A percentile compares a stretch with the other conserved stretches of the same genome.
phyloP scores from a whole-genome alignment of 2,329 filamentous ascomycete species.

The Ascochyta viciae-villosae region DNA sequence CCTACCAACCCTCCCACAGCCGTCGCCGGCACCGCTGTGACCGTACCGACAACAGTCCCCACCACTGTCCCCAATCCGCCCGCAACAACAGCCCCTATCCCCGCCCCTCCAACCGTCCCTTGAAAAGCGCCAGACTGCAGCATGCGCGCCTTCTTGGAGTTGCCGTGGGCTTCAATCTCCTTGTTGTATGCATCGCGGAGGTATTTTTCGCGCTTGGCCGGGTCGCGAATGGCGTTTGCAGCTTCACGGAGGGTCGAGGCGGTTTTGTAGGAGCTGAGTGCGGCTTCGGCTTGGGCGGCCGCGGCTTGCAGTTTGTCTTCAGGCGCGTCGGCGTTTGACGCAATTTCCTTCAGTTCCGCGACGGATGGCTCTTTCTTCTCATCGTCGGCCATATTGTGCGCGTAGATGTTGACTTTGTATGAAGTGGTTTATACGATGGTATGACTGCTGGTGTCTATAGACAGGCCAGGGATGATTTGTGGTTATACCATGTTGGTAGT shows the following conservation, averaged over 20 bases:
- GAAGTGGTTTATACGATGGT: not conserved
- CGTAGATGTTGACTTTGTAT: not conserved
- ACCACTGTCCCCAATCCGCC: slow-evolving; percentile 53
- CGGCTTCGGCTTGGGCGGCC: slow-evolving; percentile 38
- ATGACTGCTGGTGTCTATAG: slow-evolving; percentile 5
- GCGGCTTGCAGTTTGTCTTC: slow-evolving; percentile 42
- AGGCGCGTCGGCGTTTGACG: slow-evolving; percentile 24
- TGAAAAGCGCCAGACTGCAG: slow-evolving; percentile 50
- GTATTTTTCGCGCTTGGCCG: slow-evolving; percentile 44
- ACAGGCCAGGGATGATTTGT: slow-evolving; percentile 8
- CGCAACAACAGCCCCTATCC: slow-evolving; percentile 52
- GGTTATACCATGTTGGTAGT: slow-evolving; percentile 14
- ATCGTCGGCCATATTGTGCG: not conserved
- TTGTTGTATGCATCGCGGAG: slow-evolving; percentile 45
- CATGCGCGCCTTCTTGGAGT: slow-evolving; percentile 44
- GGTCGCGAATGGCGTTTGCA: slow-evolving; percentile 39
- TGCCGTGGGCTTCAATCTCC: slow-evolving; percentile 44
- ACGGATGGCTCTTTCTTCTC: slow-evolving; percentile 9
- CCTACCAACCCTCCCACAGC: slow-evolving; percentile 51
- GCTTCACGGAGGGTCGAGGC: slow-evolving; percentile 38
- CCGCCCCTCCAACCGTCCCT: slow-evolving; percentile 51
- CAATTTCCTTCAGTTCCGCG: slow-evolving; percentile 31
- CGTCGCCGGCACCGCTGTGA: slow-evolving; percentile 51
- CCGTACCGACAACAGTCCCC: slow-evolving; percentile 49
- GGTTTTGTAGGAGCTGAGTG: slow-evolving; percentile 34